phyloP scores from a whole-genome alignment of 2,329 filamentous ascomycete species.

The Chaetomiaceae sp. region DNA sequence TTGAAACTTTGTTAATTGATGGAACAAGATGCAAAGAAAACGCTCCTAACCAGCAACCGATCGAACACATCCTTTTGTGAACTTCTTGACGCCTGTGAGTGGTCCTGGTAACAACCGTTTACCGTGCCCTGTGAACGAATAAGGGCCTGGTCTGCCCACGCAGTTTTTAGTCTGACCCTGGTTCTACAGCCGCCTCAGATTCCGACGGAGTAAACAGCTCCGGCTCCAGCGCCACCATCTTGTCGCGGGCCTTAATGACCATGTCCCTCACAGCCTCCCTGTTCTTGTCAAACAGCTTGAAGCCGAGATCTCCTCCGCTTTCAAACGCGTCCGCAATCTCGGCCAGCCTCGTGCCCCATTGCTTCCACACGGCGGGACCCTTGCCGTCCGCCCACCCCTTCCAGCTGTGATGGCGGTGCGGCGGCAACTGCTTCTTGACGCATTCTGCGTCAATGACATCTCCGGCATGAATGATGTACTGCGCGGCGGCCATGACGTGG shows the following conservation, averaged over 20 bases:
- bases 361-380: constrained; percentile 1
- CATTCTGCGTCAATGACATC: background rate
- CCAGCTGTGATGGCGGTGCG: background rate
- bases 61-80: too few relatives aligned
- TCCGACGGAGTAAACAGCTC: background rate
- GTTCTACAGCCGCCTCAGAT: background rate
- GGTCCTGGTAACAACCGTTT: too few relatives aligned
- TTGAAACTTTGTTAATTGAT: too few relatives aligned
- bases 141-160: too few relatives aligned
- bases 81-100: too few relatives aligned
- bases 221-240: constrained; percentile 5
- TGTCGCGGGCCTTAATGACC: constrained; percentile 6
- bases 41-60: too few relatives aligned
- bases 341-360: background rate
- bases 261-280: background rate
- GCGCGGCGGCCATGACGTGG: background rate
- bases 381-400: background rate
- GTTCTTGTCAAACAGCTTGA: background rate
- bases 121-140: too few relatives aligned
- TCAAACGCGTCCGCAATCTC: constrained; percentile 1
- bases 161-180: too few relatives aligned
- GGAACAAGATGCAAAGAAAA: too few relatives aligned
- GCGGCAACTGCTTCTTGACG: background rate
- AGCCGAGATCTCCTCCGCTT: background rate
- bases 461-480: constrained; percentile 1